Conservation (phyloP, 2,329 filamentous ascomycete species). For the Aureobasidium namibiae region DNA sequence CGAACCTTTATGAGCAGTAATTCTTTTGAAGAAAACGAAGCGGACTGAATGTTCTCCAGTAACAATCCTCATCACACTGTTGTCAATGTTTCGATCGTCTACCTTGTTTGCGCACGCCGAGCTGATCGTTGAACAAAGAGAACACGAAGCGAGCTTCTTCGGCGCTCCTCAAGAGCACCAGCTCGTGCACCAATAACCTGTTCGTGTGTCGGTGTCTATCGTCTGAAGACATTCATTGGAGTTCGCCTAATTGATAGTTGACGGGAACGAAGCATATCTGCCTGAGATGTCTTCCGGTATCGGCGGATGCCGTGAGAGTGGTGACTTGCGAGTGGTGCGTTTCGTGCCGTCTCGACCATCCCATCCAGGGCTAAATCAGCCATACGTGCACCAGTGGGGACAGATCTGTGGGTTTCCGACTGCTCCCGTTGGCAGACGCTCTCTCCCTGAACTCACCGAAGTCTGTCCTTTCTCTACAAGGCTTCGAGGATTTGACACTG, state of each 20-base stretch:
- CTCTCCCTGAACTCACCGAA: not conserved
- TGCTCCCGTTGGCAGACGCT: not conserved
- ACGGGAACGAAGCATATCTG: not conserved
- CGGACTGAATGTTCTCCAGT: not conserved
- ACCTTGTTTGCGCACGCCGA: not conserved
- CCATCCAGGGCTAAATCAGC: not conserved
- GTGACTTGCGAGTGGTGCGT: not conserved
- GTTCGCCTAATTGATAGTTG: not conserved
- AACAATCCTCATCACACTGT: too few species aligned
- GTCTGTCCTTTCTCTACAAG: not conserved
- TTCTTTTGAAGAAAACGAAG: not conserved
- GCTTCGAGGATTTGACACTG: not conserved
- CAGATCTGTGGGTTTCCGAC: not conserved
- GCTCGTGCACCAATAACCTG: not conserved
- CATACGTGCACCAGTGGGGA: not conserved
- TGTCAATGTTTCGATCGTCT: not conserved
- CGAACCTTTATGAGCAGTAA: conserved; percentile 8
- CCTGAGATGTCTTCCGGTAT: conserved; percentile 1
- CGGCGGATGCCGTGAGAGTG: not conserved
- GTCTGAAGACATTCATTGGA: not conserved
- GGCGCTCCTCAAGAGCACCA: too few species aligned
- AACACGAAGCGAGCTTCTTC: not conserved
- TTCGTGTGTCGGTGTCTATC: too few species aligned
- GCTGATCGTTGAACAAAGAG: not conserved
- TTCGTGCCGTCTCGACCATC: not conserved